These are phyloP conservation scores for Aspergillus ochraceoroseus DNA, from an alignment of 2,329 filamentous ascomycete species.

Conservation along the genomic window DNA sequence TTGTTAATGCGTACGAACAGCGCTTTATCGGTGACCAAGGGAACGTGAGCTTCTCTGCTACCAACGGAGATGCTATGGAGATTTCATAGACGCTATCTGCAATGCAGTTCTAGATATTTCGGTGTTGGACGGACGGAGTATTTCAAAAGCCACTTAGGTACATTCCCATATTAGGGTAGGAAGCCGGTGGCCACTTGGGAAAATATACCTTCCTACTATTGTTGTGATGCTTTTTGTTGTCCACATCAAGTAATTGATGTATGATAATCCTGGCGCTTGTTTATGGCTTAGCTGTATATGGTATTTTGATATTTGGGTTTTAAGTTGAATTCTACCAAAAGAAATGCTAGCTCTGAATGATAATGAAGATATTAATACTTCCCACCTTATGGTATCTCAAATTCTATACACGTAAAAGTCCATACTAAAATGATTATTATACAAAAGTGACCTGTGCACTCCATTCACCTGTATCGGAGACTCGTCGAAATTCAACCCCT, in stretches of 20 bases:
- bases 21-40: conserved; percentile 86
- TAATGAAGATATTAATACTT: conserved; percentile 23
- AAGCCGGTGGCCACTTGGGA: conserved; percentile 1
- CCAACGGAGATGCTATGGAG: conserved; percentile 64
- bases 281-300: conserved; percentile 24
- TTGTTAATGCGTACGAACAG: conserved; percentile 85
- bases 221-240: conserved; percentile 22
- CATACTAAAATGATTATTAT: conserved; percentile 31
- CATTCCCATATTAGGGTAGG: not conserved
- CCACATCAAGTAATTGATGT: conserved; percentile 35
- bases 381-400: conserved; percentile 9
- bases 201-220: conserved; percentile 16
- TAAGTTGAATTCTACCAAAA: conserved; percentile 24
- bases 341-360: conserved; percentile 18
- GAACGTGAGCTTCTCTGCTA: conserved; percentile 63
- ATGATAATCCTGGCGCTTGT: conserved; percentile 39
- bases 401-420: conserved; percentile 12
- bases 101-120: conserved; percentile 8
- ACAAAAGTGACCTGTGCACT: conserved; percentile 49
- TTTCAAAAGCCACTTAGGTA: conserved; percentile 13
- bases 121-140: conserved; percentile 16
- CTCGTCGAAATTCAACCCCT: conserved; percentile 68
- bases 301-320: conserved; percentile 22
- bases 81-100: conserved; percentile 46
- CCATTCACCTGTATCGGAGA: conserved; percentile 55